phyloP scores from a whole-genome alignment of 495 filamentous ascomycete genomes.

The Hypoxylon fuscum region DNA sequence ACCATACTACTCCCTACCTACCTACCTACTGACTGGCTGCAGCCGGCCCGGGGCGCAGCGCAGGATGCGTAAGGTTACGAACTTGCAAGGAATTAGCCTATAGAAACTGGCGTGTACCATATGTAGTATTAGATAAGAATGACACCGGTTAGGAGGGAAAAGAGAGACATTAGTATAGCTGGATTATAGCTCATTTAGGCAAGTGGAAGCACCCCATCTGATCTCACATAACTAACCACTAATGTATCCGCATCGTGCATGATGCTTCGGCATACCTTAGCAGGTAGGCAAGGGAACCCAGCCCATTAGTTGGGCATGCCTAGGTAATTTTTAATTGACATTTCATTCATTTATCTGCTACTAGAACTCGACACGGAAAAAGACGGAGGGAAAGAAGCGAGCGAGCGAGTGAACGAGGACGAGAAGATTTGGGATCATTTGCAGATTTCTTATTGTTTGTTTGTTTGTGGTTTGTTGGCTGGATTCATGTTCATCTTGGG shows the following conservation, averaged over 20 bases:
- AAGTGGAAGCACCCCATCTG: constrained; percentile 39
- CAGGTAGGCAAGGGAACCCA: constrained; percentile 29
- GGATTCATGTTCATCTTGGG: constrained; percentile 36
- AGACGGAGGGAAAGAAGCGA: background rate
- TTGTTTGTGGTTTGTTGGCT: constrained; percentile 25
- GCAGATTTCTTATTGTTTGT: constrained; percentile 31
- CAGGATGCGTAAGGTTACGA: constrained; percentile 34
- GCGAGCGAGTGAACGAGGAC: background rate
- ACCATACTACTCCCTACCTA: background rate
- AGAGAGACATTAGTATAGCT: background rate
- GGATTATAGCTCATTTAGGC: constrained; percentile 33
- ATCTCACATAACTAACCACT: constrained; percentile 35
- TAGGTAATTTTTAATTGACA: constrained; percentile 32
- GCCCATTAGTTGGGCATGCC: constrained; percentile 19
- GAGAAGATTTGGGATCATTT: constrained; percentile 28
- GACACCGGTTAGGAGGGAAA: constrained; percentile 15
- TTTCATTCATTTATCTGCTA: constrained; percentile 19
- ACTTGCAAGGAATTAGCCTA: constrained; percentile 19
- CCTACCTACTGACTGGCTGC: constrained; percentile 28
- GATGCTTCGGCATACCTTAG: constrained; percentile 39
- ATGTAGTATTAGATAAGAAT: constrained; percentile 19
- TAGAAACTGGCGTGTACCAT: background rate
- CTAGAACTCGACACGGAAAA: no score
- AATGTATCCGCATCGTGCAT: constrained; percentile 44
- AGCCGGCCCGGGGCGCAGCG: constrained; percentile 45